Percentiles rank a stretch among this genome's conserved stretches.
phyloP scores from a whole-genome alignment of 305 asterid genomes.

The Solanum hybrid region DNA sequence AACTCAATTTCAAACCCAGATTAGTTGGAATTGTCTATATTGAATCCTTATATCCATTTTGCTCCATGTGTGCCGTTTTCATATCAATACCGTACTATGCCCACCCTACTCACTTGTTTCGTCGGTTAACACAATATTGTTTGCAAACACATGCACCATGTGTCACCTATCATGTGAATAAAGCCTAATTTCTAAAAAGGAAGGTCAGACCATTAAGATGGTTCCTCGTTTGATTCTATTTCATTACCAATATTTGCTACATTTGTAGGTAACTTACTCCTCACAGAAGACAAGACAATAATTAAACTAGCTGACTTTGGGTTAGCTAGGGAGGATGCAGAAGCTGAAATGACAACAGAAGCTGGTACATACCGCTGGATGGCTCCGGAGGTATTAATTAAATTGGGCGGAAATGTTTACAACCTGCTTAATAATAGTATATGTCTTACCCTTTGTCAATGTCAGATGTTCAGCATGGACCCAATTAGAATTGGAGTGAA shows the following conservation, averaged over 20 bases:
- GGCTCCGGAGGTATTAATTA: conserved; percentile 57
- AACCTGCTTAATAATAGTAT: neutral
- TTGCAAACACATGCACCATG: neutral
- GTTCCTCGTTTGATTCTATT: neutral
- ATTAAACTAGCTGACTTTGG: conserved; percentile 62
- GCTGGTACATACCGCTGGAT: conserved; percentile 74
- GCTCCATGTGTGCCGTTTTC: neutral
- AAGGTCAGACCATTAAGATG: neutral
- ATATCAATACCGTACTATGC: neutral
- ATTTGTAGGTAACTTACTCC: conserved; percentile 51
- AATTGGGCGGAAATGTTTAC: neutral
- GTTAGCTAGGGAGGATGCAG: conserved; percentile 47
- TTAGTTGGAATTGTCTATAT: neutral
- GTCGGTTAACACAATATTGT: neutral
- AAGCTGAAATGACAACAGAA: conserved; percentile 51
- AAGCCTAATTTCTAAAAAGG: neutral
- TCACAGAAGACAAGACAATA: conserved; percentile 38
- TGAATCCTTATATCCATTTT: neutral
- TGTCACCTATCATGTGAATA: neutral
- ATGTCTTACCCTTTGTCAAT: conserved; percentile 8
- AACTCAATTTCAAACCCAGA: neutral
- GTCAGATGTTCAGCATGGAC: conserved; percentile 41
- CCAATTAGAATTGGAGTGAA: conserved; percentile 28
- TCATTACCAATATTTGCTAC: neutral
- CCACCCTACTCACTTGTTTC: neutral